Evolutionary conservation across 1,139 yeast genomes (phyloP).

Genomic region (Meyerozyma sp.): DNA sequence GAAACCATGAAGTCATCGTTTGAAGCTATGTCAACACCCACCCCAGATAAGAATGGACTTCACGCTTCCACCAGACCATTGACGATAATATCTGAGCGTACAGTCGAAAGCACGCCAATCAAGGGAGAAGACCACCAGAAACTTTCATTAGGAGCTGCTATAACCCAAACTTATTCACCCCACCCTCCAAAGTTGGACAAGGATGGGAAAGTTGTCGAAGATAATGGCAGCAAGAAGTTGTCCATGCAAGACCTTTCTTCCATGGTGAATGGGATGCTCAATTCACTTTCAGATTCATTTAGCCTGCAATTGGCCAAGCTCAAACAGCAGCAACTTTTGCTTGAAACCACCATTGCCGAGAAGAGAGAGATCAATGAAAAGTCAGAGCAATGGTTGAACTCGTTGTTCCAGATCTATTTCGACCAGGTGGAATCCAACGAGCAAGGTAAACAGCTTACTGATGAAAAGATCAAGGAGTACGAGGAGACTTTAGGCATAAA

Average conservation of each 20-base stretch:
- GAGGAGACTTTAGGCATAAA: slow-evolving; percentile 28
- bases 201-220: slow-evolving; percentile 22
- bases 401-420: slow-evolving; percentile 16
- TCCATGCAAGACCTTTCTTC: slow-evolving; percentile 30
- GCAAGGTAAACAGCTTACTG: slow-evolving; percentile 24
- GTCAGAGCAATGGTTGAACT: slow-evolving; percentile 3
- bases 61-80: slow-evolving; percentile 22
- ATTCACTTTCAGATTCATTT: slow-evolving; percentile 41
- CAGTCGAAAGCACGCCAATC: slow-evolving; percentile 28
- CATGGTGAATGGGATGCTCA: slow-evolving; percentile 38
- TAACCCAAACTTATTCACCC: slow-evolving; percentile 18
- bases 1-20: slow-evolving; percentile 10
- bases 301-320: slow-evolving; percentile 18
- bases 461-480: slow-evolving; percentile 14
- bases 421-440: slow-evolving; percentile 19
- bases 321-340: slow-evolving; percentile 14
- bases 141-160: slow-evolving; percentile 4
- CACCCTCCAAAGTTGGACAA: slow-evolving; percentile 32
- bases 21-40: slow-evolving; percentile 27
- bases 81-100: slow-evolving; percentile 35
- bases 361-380: slow-evolving; percentile 15
- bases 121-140: slow-evolving; percentile 10
- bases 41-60: slow-evolving; percentile 3
- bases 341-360: slow-evolving; percentile 15
- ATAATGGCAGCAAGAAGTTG: slow-evolving; percentile 10